phyloP scores from a whole-genome alignment of 2,329 filamentous ascomycete genomes.

The Fusarium sp. region DNA sequence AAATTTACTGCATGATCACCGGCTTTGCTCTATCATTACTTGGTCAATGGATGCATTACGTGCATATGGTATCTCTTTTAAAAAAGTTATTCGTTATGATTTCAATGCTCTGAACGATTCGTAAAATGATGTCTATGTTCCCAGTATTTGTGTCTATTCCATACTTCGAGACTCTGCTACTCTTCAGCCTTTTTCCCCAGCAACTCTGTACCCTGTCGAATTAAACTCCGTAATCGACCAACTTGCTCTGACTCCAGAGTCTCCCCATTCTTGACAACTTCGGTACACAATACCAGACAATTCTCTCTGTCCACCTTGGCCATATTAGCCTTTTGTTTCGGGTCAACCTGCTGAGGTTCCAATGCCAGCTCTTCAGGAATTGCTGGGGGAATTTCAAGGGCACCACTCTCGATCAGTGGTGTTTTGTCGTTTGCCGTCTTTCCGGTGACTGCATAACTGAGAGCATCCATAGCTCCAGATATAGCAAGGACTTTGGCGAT shows the following conservation, averaged over 20 bases:
- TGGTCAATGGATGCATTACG: slow-evolving; percentile 45
- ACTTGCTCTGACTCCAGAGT: slow-evolving; percentile 53
- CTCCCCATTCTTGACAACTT: slow-evolving; percentile 59
- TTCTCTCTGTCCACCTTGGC: slow-evolving; percentile 68
- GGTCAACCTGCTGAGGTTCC: slow-evolving; percentile 60
- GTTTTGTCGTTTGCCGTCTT: slow-evolving; percentile 37
- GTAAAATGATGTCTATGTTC: slow-evolving; percentile 1
- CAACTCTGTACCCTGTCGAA: slow-evolving; percentile 61
- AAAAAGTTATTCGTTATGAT: slow-evolving; percentile 36
- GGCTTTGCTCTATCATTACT: slow-evolving; percentile 48
- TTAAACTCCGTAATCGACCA: slow-evolving; percentile 57
- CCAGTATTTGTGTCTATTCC: not conserved
- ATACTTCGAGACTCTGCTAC: not conserved
- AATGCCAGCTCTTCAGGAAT: slow-evolving; percentile 51
- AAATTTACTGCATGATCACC: slow-evolving; percentile 55
- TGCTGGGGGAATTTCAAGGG: slow-evolving; percentile 14
- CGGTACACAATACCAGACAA: slow-evolving; percentile 65
- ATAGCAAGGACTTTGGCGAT: slow-evolving; percentile 56
- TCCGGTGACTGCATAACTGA: slow-evolving; percentile 62
- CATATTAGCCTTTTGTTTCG: slow-evolving; percentile 56
- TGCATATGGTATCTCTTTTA: slow-evolving; percentile 31
- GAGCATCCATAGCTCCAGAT: slow-evolving; percentile 53
- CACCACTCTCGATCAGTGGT: slow-evolving; percentile 32
- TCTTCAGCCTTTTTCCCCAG: slow-evolving; percentile 46
- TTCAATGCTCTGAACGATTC: not conserved